Conservation (phyloP, 768 basidiomycete genomes). For the Pulveroboletus ravenelii region DNA sequence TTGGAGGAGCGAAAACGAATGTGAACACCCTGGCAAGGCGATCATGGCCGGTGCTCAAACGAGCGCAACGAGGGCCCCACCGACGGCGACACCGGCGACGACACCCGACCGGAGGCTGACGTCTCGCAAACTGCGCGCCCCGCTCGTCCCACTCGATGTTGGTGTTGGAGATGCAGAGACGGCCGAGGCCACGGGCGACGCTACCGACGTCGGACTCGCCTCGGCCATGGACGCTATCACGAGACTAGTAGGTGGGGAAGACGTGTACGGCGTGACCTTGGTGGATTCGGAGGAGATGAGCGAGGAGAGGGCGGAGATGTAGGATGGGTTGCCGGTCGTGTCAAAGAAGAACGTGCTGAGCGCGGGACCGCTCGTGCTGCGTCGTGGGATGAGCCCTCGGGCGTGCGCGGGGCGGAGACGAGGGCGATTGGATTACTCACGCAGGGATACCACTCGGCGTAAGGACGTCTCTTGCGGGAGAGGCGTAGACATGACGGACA, state of each 20-base stretch:
- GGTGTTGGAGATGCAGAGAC: not conserved
- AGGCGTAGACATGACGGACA: constrained; percentile 7
- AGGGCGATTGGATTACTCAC: constrained; percentile 12
- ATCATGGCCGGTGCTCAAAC: not conserved
- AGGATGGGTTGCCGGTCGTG: constrained; percentile 18
- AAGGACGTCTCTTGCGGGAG: not conserved
- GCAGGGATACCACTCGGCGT: constrained; percentile 17
- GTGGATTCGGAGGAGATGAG: constrained; percentile 27
- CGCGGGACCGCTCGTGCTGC: constrained; percentile 22
- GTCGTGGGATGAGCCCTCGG: not conserved
- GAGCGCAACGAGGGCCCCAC: constrained; percentile 3
- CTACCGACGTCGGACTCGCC: not conserved
- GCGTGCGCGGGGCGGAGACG: not conserved
- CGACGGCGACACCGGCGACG: constrained; percentile 3
- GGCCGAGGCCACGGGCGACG: not conserved
- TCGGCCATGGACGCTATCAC: not conserved
- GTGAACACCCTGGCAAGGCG: no score
- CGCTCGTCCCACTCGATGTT: constrained; percentile 9
- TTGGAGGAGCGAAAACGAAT: not conserved
- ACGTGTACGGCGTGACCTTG: constrained; percentile 8
- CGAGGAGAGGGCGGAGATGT: constrained; percentile 20
- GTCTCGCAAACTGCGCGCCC: not conserved
- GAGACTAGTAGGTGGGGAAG: not conserved
- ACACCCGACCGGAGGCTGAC: not conserved
- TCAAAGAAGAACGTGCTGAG: constrained; percentile 19